Base-by-base conservation (phyloP, 2,329 filamentous ascomycete genomes). In the Aspergillus felis region DNA sequence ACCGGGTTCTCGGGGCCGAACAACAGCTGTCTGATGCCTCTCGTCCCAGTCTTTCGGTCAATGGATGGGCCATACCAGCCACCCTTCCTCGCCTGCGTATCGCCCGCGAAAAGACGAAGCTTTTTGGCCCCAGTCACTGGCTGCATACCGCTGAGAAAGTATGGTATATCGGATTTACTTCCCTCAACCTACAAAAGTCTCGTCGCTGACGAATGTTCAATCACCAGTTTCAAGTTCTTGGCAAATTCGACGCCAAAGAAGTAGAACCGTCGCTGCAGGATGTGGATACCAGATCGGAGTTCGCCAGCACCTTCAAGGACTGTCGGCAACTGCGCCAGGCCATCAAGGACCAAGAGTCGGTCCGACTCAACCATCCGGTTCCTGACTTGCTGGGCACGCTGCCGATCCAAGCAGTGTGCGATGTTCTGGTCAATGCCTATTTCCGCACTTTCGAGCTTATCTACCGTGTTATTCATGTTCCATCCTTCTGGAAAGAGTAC, bases 381-480 rank as follows among this genome's bases (percentile, higher is more conserved):
- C 59, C 67, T 3, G 51, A 59, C 12, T 32, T 68, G 4, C 50
- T 58, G n/a, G 54, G 38, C 20, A 64, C 66, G 14, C 42, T 70
- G 6, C 68, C 67, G 3, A 4, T 55, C 3, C 58, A 54, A 29
- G 38, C 53, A 0, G 51, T 64, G 9, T 68, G 66, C 27, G 60
- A 70, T 48, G 56, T 68, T 28, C 55, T 70, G 4, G 61, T 67
- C 3, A 57, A 62, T 9, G 56, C 63, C 50, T 70, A 68, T 42
- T 41, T 70, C 17, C 60, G 66, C 20, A 70, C 65, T 3, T 68
- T 75, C 38, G 72, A 72, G 50, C 57, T 66, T 12, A 63, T 67
- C 7, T 71, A 72, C 54, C 67, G 70, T 38, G 64, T 76, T 1
- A 25, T 74, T 7, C 72, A 76, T 60, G 32, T 70, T 8, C 72